A percentile compares a stretch with the other conserved stretches of the same genome.
These are phyloP conservation scores for Incumbomyces delicatus DNA, from an alignment of 2,329 filamentous ascomycete genomes.

Conservation along the genomic window DNA sequence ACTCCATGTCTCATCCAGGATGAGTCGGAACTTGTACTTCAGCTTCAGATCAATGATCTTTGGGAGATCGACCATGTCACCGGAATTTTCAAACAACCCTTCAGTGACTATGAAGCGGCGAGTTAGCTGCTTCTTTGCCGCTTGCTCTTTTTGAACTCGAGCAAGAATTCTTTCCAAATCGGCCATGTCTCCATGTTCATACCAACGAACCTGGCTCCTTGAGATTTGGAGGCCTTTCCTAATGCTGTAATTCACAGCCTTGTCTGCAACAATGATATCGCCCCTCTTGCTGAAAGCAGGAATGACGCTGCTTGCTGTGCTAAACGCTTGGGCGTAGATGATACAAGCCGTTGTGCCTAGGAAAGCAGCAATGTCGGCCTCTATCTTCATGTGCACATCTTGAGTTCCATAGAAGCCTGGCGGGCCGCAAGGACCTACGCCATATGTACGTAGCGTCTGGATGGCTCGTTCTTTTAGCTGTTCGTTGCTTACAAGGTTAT, in stretches of 20 bases:
- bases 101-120: conserved; percentile 93
- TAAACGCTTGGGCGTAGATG: conserved; percentile 92
- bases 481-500: conserved; percentile 92
- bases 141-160: conserved; percentile 79
- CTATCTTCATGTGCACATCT: conserved; percentile 95
- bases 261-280: conserved; percentile 93
- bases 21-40: conserved; percentile 94
- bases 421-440: conserved; percentile 90
- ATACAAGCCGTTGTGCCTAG: conserved; percentile 83
- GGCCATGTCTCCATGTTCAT: conserved; percentile 90
- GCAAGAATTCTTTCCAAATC: conserved; percentile 79
- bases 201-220: conserved; percentile 85
- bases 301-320: conserved; percentile 92
- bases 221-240: conserved; percentile 91
- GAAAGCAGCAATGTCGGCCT: conserved; percentile 84
- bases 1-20: conserved; percentile 94
- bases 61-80: conserved; percentile 75
- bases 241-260: conserved; percentile 85
- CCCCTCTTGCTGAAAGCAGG: conserved; percentile 94
- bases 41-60: conserved; percentile 86
- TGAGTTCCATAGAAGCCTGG: conserved; percentile 98
- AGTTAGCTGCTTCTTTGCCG: conserved; percentile 69
- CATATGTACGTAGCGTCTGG: conserved; percentile 85
- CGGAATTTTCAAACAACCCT: conserved; percentile 81
- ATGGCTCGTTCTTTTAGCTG: conserved; percentile 91